Evolutionary conservation across 2,329 filamentous ascomycete genomes (phyloP), one percentile per base, ranked within the genome.

Genomic region (Lecanicillium sp.): DNA sequence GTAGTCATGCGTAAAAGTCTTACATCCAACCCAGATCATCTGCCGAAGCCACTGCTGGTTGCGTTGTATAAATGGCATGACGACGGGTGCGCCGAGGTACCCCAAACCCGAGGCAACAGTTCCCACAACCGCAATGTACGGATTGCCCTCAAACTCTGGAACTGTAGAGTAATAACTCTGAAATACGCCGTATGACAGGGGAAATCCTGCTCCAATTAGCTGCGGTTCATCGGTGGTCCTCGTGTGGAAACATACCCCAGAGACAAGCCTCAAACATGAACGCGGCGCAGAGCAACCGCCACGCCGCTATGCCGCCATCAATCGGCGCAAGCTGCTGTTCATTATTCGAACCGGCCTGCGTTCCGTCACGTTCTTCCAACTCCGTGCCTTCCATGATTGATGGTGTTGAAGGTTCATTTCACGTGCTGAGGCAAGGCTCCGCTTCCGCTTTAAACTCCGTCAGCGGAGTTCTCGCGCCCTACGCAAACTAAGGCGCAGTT

Each of bases 101-200:
- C 52, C 56, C 6, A 60, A 50, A n/a, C 57, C 55, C 2, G 53
- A 54, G 8, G 59, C 55, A 8, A 61, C 33, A 2, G 60, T 60
- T 20, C 60, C 60, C 8, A 62, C 52, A 11, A 58, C 48, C 26
- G 60, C 52, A 17, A 62, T 54, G 8, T 58, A 56, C 15, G 48
- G 23, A 10, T 57, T 51, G 11, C 43, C 49, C 11, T 54, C 24
- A 24, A 62, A 60, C 9, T 59, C 51, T 2, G 58, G 57, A 0
- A 56, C 51, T 3, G 49, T 50, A 3, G 59, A 59, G 38, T 62
- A 62, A 44, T 62, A 56, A 8, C 59, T 49, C 23, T 62, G 60
- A 5, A 62, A 62, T 19, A 62, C 58, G 8, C 60, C 60, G 41
- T 57, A 62, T 2, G 55, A 54, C 17, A 58, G 41, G 5, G 56